Evolutionary conservation across 331 rosid genomes (phyloP).

Genomic region (Pyracantha coccinea): DNA sequence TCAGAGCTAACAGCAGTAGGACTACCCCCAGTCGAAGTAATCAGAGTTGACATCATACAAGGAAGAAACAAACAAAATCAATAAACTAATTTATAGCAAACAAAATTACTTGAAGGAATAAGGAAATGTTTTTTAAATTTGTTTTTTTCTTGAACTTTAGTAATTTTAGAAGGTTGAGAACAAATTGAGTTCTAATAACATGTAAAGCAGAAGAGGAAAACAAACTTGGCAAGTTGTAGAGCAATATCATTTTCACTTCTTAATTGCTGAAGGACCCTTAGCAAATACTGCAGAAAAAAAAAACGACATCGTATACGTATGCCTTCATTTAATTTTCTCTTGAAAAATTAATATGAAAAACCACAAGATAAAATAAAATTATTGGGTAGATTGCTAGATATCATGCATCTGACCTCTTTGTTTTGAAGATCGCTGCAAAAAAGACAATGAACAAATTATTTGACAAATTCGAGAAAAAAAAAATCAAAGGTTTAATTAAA

Average conservation of each 20-base stretch:
- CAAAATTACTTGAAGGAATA: background rate
- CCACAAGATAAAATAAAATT: background rate
- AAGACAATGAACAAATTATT: background rate
- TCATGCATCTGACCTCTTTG: conserved; percentile 30
- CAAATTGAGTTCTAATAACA: background rate
- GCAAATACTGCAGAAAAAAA: conserved; percentile 19
- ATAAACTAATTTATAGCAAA: background rate
- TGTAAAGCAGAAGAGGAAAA: background rate
- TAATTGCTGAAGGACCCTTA: conserved; percentile 27
- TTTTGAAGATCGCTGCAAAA: conserved; percentile 32
- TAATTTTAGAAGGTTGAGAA: background rate
- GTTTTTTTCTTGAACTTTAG: background rate
- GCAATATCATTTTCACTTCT: conserved; percentile 32
- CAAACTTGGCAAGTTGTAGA: conserved; percentile 33
- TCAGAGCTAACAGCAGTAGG: conserved; percentile 58
- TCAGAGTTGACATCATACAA: background rate
- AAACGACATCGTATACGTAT: background rate
- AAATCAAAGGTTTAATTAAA: background rate
- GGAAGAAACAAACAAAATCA: background rate
- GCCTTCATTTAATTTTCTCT: background rate
- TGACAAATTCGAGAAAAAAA: background rate
- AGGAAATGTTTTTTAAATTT: background rate
- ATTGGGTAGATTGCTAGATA: background rate
- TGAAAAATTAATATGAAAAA: background rate
- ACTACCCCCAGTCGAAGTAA: conserved; percentile 26